Evolutionary conservation across 345 rosid genomes (phyloP), one percentile per base, ranked within the genome.

Genomic region (Gossypium sturtianum): DNA sequence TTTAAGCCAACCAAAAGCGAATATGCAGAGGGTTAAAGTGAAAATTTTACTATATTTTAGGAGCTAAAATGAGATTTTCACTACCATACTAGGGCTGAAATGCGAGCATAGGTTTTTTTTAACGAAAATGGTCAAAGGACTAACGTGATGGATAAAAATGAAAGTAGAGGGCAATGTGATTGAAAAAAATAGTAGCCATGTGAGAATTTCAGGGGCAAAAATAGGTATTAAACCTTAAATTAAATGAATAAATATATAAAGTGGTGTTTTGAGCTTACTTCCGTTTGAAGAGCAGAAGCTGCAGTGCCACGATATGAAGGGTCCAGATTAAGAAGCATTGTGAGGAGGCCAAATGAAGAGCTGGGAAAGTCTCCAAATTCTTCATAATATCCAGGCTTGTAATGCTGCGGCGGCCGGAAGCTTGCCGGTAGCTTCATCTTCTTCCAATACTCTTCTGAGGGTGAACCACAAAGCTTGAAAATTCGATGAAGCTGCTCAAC

Each of bases 401-500:
- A 88, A 77, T 89, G 86, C 63, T 84, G 91, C 25, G 88, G 88
- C 2, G 93, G 97, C 67, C 89, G 81, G 76, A 90, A 94, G 79
- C 90, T 91, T 51, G 90, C 80, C 22, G 88, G 83, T 1, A 88
- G 77, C 86, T 83, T 94, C 87, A 84, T 80, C 76, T 83, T 94
- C 81, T 78, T 87, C 96, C 96, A 92, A 22, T 91, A 92, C 56
- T 92, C 97, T 73, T 92, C 93, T 0, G 92, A 76, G 9, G 97
- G 96, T 22, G 96, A 85, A 8, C 98, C 94, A 56, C 97, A 93
- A 2, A 93, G 93, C 82, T 89, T 93, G 84, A 90, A 93, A 34
- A 93, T 91, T 86, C 83, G 87, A 74, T 92, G 98, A 74, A 94
- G 88, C 84, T 90, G 98, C 84, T 94, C 97, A 54, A 94, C 93